These are phyloP conservation scores for Elaeis oleifera DNA, from an alignment of 202 grass and related monocot species.

Conservation along the genomic window DNA sequence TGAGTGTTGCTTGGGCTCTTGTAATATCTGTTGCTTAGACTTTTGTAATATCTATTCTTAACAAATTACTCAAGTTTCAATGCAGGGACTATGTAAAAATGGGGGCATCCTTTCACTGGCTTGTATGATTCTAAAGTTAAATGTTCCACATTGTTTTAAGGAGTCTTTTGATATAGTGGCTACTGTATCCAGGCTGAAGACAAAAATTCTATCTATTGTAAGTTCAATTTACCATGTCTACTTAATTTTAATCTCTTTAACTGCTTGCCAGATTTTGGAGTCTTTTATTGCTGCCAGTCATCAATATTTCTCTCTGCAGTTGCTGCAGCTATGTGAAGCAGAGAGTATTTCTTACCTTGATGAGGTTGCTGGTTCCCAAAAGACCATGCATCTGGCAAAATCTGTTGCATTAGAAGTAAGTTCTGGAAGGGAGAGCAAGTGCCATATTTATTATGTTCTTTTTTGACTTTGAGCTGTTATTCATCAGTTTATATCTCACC, in stretches of 20 bases:
- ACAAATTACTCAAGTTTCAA: constrained; percentile 8
- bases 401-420: constrained; percentile 77
- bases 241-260: constrained; percentile 15
- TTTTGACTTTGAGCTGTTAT: constrained; percentile 21
- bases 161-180: constrained; percentile 54
- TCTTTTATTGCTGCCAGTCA: constrained; percentile 11
- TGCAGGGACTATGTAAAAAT: constrained; percentile 84
- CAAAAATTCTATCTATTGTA: constrained; percentile 91
- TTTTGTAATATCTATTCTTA: too few relatives aligned
- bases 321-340: constrained; percentile 91
- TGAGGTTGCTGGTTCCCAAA: constrained; percentile 73
- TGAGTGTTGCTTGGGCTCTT: too few relatives aligned
- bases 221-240: constrained; percentile 23
- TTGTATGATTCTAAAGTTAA: constrained; percentile 59
- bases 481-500: constrained; percentile 23
- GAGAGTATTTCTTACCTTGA: constrained; percentile 96
- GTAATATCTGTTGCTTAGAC: too few relatives aligned
- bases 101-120: constrained; percentile 82
- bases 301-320: constrained; percentile 28
- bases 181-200: constrained; percentile 72
- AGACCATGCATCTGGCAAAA: constrained; percentile 71
- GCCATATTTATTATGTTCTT: constrained; percentile 14
- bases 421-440: constrained; percentile 15
- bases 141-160: constrained; percentile 56
- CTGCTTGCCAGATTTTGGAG: neutral